phyloP scores from a whole-genome alignment of 495 filamentous ascomycete genomes.

The Aeminium ludgeri region DNA sequence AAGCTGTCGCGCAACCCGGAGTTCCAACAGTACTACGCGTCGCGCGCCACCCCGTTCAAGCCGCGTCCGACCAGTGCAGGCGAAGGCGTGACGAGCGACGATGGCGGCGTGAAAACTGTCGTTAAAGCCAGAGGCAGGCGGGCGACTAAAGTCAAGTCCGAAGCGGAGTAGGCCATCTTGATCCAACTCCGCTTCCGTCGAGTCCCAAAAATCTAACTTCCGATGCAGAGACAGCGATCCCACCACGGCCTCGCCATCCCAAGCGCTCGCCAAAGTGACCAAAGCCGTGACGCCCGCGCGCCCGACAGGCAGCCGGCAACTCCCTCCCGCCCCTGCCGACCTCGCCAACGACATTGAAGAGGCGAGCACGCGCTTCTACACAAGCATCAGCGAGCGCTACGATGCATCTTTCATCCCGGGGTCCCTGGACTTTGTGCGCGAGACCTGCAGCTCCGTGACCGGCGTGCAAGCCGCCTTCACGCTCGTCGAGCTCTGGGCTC shows the following conservation, averaged over 20 bases:
- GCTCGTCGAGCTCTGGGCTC: conserved; percentile 39
- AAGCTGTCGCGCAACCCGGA: conserved; percentile 43
- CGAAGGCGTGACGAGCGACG: conserved; percentile 23
- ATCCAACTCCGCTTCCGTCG: neutral
- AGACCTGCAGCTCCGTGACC: conserved; percentile 28
- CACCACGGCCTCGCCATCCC: neutral
- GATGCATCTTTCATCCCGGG: conserved; percentile 32
- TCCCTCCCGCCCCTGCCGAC: conserved; percentile 72
- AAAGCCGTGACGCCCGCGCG: conserved; percentile 28
- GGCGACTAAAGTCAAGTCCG: conserved; percentile 28
- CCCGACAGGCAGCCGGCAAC: conserved; percentile 32
- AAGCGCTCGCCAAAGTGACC: conserved; percentile 1
- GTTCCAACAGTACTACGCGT: conserved; percentile 63
- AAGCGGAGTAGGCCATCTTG: conserved; percentile 29
- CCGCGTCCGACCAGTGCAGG: conserved; percentile 28
- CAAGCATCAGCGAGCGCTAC: conserved; percentile 30
- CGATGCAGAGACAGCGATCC: neutral
- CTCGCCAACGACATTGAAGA: conserved; percentile 72
- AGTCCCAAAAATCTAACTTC: neutral
- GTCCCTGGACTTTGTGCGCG: conserved; percentile 34
- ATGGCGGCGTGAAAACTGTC: conserved; percentile 24
- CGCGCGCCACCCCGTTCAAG: conserved; percentile 63
- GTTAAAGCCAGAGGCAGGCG: conserved; percentile 24
- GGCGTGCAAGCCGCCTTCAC: conserved; percentile 38
- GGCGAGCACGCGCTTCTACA: conserved; percentile 46